These are phyloP conservation scores for Lactifluus subvellereus DNA, from an alignment of 768 basidiomycete species.

Conservation along the genomic window DNA sequence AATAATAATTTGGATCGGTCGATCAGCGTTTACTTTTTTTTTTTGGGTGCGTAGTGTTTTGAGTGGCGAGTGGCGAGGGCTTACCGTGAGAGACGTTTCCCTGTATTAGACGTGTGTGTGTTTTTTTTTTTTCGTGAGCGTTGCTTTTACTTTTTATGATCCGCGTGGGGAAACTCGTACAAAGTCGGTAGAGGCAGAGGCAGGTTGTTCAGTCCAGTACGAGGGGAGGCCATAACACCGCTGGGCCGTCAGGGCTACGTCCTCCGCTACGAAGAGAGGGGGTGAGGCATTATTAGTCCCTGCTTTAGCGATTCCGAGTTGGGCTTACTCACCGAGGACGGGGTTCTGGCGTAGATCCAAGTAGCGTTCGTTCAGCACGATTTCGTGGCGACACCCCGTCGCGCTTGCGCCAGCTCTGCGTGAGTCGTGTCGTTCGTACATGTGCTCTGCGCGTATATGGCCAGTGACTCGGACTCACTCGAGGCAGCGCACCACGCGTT, in stretches of 20 bases:
- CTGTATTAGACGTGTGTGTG: neutral
- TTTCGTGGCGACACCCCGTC: slow-evolving; percentile 18
- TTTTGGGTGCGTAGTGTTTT: neutral
- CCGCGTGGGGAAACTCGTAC: neutral
- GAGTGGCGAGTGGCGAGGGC: neutral
- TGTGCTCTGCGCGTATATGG: neutral
- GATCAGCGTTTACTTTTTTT: neutral
- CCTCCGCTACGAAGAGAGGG: slow-evolving; percentile 13
- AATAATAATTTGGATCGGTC: neutral
- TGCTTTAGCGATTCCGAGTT: too few species aligned
- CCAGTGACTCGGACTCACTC: slow-evolving; percentile 42
- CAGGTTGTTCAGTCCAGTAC: neutral
- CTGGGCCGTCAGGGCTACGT: slow-evolving; percentile 20
- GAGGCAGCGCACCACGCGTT: slow-evolving; percentile 65
- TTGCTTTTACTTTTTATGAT: neutral
- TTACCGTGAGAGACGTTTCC: slow-evolving; percentile 25
- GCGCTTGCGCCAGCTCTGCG: slow-evolving; percentile 19
- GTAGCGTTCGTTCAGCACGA: slow-evolving; percentile 9
- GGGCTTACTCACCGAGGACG: slow-evolving; percentile 23
- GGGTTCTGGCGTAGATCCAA: slow-evolving; percentile 21
- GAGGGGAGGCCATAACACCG: slow-evolving; percentile 18
- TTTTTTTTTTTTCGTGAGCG: neutral
- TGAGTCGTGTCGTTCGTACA: neutral
- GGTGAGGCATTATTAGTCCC: neutral
- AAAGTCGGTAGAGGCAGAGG: slow-evolving; percentile 24